Conservation (phyloP, 768 basidiomycete genomes). For the Suillus americanus region DNA sequence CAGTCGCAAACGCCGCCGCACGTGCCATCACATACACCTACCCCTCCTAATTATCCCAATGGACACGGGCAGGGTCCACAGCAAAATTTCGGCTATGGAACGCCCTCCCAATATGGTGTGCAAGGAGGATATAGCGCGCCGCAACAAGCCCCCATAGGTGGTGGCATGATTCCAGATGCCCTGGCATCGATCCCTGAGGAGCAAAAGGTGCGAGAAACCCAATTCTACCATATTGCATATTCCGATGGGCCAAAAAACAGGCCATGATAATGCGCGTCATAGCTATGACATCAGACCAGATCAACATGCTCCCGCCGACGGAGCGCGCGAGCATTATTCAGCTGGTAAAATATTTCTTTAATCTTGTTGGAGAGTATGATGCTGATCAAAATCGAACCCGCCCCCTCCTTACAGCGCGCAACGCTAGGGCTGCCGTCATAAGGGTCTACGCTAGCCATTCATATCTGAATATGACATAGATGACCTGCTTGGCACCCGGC, state of each 20-base stretch:
- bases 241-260: slow-evolving; percentile 30
- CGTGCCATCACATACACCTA: slow-evolving; percentile 10
- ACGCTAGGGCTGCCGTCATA: slow-evolving; percentile 32
- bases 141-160: slow-evolving; percentile 17
- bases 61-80: slow-evolving; percentile 30
- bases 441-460: slow-evolving; percentile 2
- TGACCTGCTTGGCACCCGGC: neutral
- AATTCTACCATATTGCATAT: neutral
- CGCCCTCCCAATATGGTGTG: slow-evolving; percentile 15
- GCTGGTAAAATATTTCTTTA: slow-evolving; percentile 48
- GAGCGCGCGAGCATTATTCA: slow-evolving; percentile 81
- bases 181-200: slow-evolving; percentile 65
- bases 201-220: slow-evolving; percentile 46
- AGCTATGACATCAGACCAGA: slow-evolving; percentile 82
- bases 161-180: slow-evolving; percentile 43
- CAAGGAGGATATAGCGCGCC: slow-evolving; percentile 17
- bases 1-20: slow-evolving; percentile 29
- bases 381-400: slow-evolving; percentile 26
- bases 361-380: slow-evolving; percentile 19
- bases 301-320: slow-evolving; percentile 66
- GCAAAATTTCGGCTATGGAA: slow-evolving; percentile 16
- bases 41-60: slow-evolving; percentile 17
- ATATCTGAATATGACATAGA: neutral
- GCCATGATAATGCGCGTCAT: slow-evolving; percentile 78
- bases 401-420: slow-evolving; percentile 25